Base-by-base conservation (phyloP, 257 asterid genomes). In the Marsdenia floribunda region DNA sequence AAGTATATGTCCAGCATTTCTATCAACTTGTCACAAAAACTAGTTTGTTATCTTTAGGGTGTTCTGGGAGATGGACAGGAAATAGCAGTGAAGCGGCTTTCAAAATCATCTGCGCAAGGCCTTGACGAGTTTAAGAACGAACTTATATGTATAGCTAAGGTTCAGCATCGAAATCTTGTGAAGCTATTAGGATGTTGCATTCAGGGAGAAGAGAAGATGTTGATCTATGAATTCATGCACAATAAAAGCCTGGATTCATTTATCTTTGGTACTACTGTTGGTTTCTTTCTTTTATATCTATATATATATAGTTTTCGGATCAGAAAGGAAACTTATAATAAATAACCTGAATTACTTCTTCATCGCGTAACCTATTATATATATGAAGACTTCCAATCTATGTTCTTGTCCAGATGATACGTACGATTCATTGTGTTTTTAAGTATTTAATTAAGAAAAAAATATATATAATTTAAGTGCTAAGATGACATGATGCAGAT, bases 161-260 rank as follows among this genome's bases (percentile, higher is more conserved):
- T 83, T 76, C 85, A 81, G 80, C 87, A 81, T 60, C 78, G 85
- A 58, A 84, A 84, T 76, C 83, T 84, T 7, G 87, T 81, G 22
- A 84, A 71, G 78, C 83, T 84, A 59, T 54, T 81, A 2, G 85
- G 87, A 21, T 81, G 83, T 33, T 81, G 87, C 79, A 11, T 84
- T 73, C 61, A 79, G 55, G 83, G 70, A 75, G 71, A 49, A 8
- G 87, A 83, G 70, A 76, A 47, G 46, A 81, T 81, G 79, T 26
- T 84, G 67, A 54, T 84, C 29, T 84, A 84, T 29, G 87, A 84
- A 71, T 84, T 73, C 75, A 73, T 81, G 87, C 81, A 33, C 11
- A 84, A 81, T 61, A 73, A 60, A 57, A 81, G 87, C 78, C 75
- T 84, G 12, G 87, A 84, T 60, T 69, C 54, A 14, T 78, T 70